A percentile compares a stretch with the other conserved stretches of the same genome.
Conservation (phyloP, 345 rosid genomes). For the Clausena lansium region DNA sequence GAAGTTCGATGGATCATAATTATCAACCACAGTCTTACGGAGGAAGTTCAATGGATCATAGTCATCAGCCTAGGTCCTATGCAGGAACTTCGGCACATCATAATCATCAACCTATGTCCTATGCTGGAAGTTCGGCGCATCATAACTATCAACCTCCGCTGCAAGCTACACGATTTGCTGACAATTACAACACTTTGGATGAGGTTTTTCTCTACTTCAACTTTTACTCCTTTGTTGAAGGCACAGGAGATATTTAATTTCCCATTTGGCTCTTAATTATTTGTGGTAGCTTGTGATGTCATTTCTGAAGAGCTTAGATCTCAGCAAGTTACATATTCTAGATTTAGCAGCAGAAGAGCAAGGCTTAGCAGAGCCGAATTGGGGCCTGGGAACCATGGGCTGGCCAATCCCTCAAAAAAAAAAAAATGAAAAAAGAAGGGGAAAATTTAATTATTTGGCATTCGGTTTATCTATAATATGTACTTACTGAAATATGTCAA, state of each 20-base stretch:
- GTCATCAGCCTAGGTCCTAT: constrained; percentile 24
- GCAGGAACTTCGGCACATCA: constrained; percentile 24
- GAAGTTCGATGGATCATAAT: constrained; percentile 21
- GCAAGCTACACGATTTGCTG: constrained; percentile 1
- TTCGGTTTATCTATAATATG: neutral
- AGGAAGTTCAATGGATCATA: constrained; percentile 23
- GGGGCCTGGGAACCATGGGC: neutral
- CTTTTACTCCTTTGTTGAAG: neutral
- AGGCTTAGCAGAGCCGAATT: neutral
- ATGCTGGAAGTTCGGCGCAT: neutral
- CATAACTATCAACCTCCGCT: neutral
- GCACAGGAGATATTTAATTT: neutral
- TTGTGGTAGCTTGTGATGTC: neutral
- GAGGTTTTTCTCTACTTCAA: constrained; percentile 46
- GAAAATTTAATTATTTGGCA: neutral
- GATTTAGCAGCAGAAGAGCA: neutral
- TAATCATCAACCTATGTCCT: neutral
- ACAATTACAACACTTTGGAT: constrained; percentile 31
- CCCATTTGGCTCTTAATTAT: neutral
- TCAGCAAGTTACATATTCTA: neutral
- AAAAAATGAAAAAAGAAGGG: neutral
- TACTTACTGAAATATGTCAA: neutral
- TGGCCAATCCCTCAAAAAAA: neutral
- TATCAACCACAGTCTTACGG: constrained; percentile 25
- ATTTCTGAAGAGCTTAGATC: neutral